phyloP scores from a whole-genome alignment of 2,329 filamentous ascomycete genomes.

The Nigrograna mackinnonii region DNA sequence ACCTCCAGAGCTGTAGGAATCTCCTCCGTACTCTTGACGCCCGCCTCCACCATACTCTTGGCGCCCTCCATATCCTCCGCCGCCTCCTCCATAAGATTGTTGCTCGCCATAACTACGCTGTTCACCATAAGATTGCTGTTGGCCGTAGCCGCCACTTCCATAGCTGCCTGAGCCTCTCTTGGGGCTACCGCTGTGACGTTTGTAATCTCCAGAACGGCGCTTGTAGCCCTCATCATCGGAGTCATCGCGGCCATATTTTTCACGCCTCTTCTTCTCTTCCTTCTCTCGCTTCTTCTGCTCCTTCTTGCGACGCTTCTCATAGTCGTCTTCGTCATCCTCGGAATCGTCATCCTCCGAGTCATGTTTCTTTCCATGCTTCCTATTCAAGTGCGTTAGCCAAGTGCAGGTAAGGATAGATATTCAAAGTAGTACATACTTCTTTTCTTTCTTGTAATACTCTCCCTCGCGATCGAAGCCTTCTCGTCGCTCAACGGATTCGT shows the following conservation, averaged over 20 bases:
- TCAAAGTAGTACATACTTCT: constrained; percentile 41
- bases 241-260: constrained; percentile 42
- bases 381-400: constrained; percentile 19
- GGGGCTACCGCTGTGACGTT: constrained; percentile 23
- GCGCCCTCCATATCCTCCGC: neutral
- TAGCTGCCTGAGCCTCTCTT: constrained; percentile 25
- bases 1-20: constrained; percentile 3
- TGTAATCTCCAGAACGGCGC: constrained; percentile 23
- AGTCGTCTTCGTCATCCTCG: constrained; percentile 26
- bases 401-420: too few relatives aligned
- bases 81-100: neutral
- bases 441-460: constrained; percentile 46
- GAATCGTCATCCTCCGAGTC: constrained; percentile 28
- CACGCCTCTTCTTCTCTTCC: constrained; percentile 45
- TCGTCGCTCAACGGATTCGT: constrained; percentile 37
- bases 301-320: constrained; percentile 34
- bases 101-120: neutral
- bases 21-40: neutral
- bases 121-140: neutral
- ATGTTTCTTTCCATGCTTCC: constrained; percentile 38
- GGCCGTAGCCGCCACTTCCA: constrained; percentile 7
- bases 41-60: constrained; percentile 2
- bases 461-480: constrained; percentile 41
- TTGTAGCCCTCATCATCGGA: constrained; percentile 29
- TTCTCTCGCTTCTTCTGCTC: constrained; percentile 45